Conservation (phyloP, 2,329 filamentous ascomycete genomes). For the Malbranchea cinnamomea region DNA sequence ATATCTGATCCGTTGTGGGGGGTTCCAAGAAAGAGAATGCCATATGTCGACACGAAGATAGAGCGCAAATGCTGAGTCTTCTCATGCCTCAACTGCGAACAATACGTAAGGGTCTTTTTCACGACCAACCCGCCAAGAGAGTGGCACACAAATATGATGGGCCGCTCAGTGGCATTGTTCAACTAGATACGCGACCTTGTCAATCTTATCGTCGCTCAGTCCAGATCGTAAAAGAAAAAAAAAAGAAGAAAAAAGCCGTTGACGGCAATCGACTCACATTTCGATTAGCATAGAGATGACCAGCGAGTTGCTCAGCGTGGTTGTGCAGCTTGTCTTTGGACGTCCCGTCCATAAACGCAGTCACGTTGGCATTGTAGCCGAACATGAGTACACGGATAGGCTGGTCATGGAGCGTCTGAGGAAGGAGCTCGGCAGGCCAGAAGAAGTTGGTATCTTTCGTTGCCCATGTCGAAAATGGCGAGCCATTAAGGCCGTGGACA, state of each 20-base stretch:
- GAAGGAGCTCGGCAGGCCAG: constrained; percentile 56
- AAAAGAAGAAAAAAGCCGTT: no score
- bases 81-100: constrained; percentile 43
- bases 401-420: constrained; percentile 39
- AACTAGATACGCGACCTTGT: constrained; percentile 21
- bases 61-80: constrained; percentile 51
- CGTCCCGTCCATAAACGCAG: constrained; percentile 36
- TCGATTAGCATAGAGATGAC: constrained; percentile 47
- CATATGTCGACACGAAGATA: constrained; percentile 60
- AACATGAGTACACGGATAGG: constrained; percentile 55
- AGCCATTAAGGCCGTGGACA: constrained; percentile 55
- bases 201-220: no score
- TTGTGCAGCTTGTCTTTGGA: constrained; percentile 54
- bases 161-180: constrained; percentile 39
- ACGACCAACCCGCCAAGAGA: constrained; percentile 59
- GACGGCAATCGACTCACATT: constrained; percentile 27
- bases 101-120: constrained; percentile 55
- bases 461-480: constrained; percentile 49
- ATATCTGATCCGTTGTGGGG: constrained; percentile 57
- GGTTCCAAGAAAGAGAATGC: constrained; percentile 62
- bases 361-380: constrained; percentile 56
- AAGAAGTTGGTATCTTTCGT: constrained; percentile 36
- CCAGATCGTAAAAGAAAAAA: no score
- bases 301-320: constrained; percentile 55
- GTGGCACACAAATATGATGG: constrained; percentile 64